Percentiles rank a stretch among this genome's conserved stretches.
Evolutionary conservation across 371 early-diverging fungal species (phyloP).

Genomic region (Sanchytrium tribonematis): DNA sequence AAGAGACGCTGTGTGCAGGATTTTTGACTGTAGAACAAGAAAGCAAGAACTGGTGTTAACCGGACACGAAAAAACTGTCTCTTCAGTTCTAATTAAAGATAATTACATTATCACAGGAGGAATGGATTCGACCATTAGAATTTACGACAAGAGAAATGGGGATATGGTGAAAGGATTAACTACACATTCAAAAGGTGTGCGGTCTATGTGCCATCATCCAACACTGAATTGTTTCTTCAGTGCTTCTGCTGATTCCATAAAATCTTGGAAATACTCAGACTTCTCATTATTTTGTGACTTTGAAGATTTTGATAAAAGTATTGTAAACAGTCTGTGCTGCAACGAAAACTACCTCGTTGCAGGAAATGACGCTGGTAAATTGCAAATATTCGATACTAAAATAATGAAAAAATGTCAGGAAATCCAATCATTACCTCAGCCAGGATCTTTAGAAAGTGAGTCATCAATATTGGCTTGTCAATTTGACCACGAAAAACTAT

Average conservation of each 20-base stretch:
- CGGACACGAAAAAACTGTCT: conserved; percentile 60
- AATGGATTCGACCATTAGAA: conserved; percentile 63
- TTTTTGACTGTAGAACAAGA: conserved; percentile 94
- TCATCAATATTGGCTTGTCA: conserved; percentile 75
- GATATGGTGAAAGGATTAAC: conserved; percentile 74
- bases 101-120: conserved; percentile 80
- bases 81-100: conserved; percentile 69
- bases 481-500: conserved; percentile 75
- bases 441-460: conserved; percentile 84
- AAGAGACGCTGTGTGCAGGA: conserved; percentile 70
- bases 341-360: conserved; percentile 62
- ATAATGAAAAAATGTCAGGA: conserved; percentile 77
- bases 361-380: conserved; percentile 58
- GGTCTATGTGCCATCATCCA: conserved; percentile 65
- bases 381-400: conserved; percentile 90
- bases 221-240: conserved; percentile 74
- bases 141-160: conserved; percentile 89
- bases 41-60: conserved; percentile 60
- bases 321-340: conserved; percentile 58
- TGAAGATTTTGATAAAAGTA: conserved; percentile 43
- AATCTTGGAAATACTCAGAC: conserved; percentile 79
- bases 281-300: conserved; percentile 79
- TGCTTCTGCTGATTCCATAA: conserved; percentile 68
- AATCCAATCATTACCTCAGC: conserved; percentile 50
- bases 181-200: conserved; percentile 86